Base-by-base conservation (phyloP, 352 stramenopile genomes). In the Aphanomyces astaci region DNA sequence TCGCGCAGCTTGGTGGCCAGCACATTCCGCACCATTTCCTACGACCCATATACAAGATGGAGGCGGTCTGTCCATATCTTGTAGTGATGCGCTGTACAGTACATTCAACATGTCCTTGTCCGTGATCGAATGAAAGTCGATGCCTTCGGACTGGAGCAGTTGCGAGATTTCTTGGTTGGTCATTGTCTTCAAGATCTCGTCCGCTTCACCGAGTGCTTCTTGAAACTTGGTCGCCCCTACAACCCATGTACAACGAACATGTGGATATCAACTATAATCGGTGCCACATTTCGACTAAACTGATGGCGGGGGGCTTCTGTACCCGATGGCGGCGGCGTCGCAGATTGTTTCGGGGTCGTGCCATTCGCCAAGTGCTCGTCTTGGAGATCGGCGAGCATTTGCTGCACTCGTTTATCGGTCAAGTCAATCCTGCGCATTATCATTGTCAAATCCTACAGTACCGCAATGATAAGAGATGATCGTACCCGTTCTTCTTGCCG, bases 341-440 rank as follows among this genome's bases (percentile, higher is more conserved):
- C n/a, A n/a, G n/a, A n/a, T n/a, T n/a, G 73, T 66, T 30, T 53
- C 69, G n/a, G 69, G 32, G 24, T 69, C 54, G 27, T 63, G 72
- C 11, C 69, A 32, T 59, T 87, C 80, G 32, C 55, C 70, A 75
- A 75, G 57, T 92, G 79, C 27, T 90, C 80, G 25, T 88, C 75
- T 74, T 93, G 86, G 15, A 93, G 75, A 33, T 95, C 78, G 40
- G 88, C 75, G 19, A 95, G 72, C 80, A 92, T 92, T 67, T 87
- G 73, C 70, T 95, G 86, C 3, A 92, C 76, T 56, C 78, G 81
- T 11, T 48, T 71, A 57, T 92, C 84, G 0, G 80, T 89, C 45
- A 93, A 64, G 73, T 93, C 84, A 45, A 94, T 92, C 25, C 86
- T 94, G 32, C 22, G 31, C 19, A 22, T 28, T 3, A 45, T n/a